A percentile compares a stretch with the other conserved stretches of the same genome.
Conservation (phyloP, 2,329 filamentous ascomycete genomes). For the Phoma herbarum region DNA sequence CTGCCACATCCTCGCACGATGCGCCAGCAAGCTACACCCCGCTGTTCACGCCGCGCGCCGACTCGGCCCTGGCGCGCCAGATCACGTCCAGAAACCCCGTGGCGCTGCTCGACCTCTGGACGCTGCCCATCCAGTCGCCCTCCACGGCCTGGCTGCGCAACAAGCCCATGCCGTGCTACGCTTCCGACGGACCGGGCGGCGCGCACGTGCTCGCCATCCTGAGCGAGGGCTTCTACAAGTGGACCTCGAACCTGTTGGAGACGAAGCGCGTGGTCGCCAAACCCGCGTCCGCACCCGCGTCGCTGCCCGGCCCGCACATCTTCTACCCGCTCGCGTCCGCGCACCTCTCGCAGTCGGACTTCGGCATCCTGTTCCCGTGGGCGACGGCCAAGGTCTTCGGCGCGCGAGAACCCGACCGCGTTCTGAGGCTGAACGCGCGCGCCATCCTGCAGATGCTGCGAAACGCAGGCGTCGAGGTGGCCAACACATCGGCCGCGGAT, state of each 20-base stretch:
- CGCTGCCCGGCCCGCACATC: constrained; percentile 65
- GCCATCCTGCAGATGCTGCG: constrained; percentile 77
- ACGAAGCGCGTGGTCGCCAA: constrained; percentile 73
- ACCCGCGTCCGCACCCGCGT: constrained; percentile 59
- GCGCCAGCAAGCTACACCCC: constrained; percentile 56
- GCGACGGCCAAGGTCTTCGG: constrained; percentile 60
- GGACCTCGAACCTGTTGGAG: constrained; percentile 74
- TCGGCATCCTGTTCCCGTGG: constrained; percentile 82
- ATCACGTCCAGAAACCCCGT: constrained; percentile 72
- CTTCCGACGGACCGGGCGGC: constrained; percentile 57
- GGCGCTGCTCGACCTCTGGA: constrained; percentile 83
- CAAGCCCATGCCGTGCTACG: constrained; percentile 77
- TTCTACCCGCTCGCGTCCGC: constrained; percentile 79
- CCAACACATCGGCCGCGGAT: constrained; percentile 52
- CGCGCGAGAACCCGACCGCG: constrained; percentile 74
- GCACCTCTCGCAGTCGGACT: constrained; percentile 84
- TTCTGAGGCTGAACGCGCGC: constrained; percentile 85
- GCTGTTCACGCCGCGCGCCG: constrained; percentile 66
- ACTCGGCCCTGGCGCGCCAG: constrained; percentile 68
- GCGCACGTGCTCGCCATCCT: constrained; percentile 73
- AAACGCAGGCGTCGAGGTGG: constrained; percentile 54
- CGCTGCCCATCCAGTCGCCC: constrained; percentile 72
- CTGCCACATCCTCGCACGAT: constrained; percentile 51
- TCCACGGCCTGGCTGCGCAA: constrained; percentile 70
- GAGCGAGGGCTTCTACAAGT: constrained; percentile 80